Conservation (phyloP, 2,329 filamentous ascomycete genomes). For the Periconia sp. region DNA sequence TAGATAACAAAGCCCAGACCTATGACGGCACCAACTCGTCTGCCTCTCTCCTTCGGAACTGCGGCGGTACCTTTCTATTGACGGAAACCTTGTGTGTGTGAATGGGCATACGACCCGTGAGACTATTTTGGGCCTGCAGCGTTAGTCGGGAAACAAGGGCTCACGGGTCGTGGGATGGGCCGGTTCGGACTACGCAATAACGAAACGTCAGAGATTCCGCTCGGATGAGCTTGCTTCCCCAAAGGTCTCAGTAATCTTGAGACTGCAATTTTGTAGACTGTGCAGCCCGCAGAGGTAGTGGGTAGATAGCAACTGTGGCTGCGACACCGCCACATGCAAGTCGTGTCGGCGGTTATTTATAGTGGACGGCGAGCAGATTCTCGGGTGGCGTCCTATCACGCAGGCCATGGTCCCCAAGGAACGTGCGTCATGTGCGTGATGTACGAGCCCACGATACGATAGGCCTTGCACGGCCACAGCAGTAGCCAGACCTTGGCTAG, state of each 20-base stretch:
- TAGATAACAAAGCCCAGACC: not conserved
- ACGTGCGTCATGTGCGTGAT: constrained; percentile 21
- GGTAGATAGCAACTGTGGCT: constrained; percentile 11
- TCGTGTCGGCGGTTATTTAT: constrained; percentile 19
- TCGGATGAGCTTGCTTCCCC: not conserved
- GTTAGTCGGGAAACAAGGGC: too few species aligned
- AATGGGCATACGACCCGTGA: too few species aligned
- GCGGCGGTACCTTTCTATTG: too few species aligned
- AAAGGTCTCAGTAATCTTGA: constrained; percentile 14
- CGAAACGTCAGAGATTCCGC: too few species aligned
- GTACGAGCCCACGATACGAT: constrained; percentile 17
- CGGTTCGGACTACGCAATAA: too few species aligned
- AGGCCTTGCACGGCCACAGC: constrained; percentile 32
- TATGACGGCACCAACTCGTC: constrained; percentile 1
- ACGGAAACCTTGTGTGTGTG: too few species aligned
- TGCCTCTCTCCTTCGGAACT: too few species aligned
- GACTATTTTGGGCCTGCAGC: too few species aligned
- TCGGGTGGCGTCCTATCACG: constrained; percentile 18
- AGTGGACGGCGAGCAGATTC: constrained; percentile 16
- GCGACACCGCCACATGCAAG: constrained; percentile 22
- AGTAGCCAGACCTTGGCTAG: constrained; percentile 23
- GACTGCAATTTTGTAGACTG: constrained; percentile 10
- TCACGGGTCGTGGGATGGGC: too few species aligned
- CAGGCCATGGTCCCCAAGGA: too few species aligned
- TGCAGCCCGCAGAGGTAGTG: constrained; percentile 12